Base-by-base conservation (phyloP, 148 eudicot genomes). In the Rhododendron mucronatum region DNA sequence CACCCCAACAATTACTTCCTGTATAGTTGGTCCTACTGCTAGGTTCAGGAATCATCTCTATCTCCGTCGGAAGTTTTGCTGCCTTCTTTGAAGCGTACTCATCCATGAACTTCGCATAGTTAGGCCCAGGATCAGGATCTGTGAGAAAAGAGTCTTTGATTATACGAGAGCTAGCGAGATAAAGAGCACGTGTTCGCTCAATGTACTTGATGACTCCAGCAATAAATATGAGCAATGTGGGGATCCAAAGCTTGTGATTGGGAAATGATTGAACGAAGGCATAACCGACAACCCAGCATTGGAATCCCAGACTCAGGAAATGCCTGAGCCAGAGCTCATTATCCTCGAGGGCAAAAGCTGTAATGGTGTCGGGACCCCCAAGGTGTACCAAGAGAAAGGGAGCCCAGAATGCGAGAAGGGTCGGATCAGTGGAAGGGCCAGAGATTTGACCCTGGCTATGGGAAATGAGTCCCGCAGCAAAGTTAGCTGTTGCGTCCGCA, bases 301-400 rank as follows among this genome's bases (percentile, higher is more conserved):
- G 95, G 75, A 83, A 75, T 12, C 74, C 4, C 4, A 93, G 78
- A 12, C 86, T 86, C 13, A 89, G 89, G 55, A 85, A 20, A 81
- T 86, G 88, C 20, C 92, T 84, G n/a, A 79, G 85, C 93, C 95
- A 89, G 37, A 91, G 88, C 88, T 90, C 92, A 21, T 91, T 91
- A n/a, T 91, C 92, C 33, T 84, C 87, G 0, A 86, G 48, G 7
- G 92, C 85, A 47, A 87, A 85, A 16, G 89, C 90, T 10, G 91
- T 88, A 47, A 90, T 87, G 61, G 92, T 80, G 83, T 90, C 89
- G 6, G 88, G 89, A 12, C 92, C 91, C n/a, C 92, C 92, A 13
- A 90, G 89, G 84, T 90, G 92, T 6, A 87, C 77, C 26, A 90
- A 76, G 1, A 90, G 89, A n/a, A 90, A 90, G 0, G 90, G 88